Evolutionary conservation across 2,329 filamentous ascomycete species (phyloP).

Genomic region (Colletotrichum karsti): DNA sequence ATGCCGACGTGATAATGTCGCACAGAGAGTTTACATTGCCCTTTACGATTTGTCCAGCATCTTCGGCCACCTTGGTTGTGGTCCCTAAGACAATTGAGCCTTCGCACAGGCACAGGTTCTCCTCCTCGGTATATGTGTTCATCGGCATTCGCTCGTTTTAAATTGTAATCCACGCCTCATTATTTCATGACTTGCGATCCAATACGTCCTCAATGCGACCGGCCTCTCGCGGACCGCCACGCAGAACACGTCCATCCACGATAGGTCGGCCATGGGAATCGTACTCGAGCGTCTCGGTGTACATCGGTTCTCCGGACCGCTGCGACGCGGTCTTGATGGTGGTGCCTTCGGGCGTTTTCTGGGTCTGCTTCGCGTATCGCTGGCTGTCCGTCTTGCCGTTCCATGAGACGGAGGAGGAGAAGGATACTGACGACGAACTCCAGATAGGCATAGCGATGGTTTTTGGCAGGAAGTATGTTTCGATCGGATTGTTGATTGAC

Average conservation of each 20-base stretch:
- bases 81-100: too few species aligned
- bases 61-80: too few species aligned
- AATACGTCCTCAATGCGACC: slow-evolving; percentile 17
- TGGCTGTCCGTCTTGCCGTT: slow-evolving; percentile 18
- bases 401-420: slow-evolving; percentile 9
- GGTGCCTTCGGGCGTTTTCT: not conserved
- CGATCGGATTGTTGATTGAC: not conserved
- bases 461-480: not conserved
- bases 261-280: slow-evolving; percentile 9
- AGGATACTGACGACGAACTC: slow-evolving; percentile 12
- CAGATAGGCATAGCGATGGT: not conserved
- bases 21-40: too few species aligned
- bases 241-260: slow-evolving; percentile 2
- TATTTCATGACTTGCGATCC: not conserved
- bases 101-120: too few species aligned
- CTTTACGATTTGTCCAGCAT: too few species aligned
- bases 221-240: not conserved
- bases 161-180: not conserved
- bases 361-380: slow-evolving; percentile 6
- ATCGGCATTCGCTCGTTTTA: not conserved
- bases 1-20: too few species aligned
- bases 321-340: slow-evolving; percentile 14
- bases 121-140: not conserved
- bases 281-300: slow-evolving; percentile 11
- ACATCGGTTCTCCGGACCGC: not conserved